A percentile compares a stretch with the other conserved stretches of the same genome.
Conservation (phyloP, 768 basidiomycete genomes). For the Tricholoma flavovirens region DNA sequence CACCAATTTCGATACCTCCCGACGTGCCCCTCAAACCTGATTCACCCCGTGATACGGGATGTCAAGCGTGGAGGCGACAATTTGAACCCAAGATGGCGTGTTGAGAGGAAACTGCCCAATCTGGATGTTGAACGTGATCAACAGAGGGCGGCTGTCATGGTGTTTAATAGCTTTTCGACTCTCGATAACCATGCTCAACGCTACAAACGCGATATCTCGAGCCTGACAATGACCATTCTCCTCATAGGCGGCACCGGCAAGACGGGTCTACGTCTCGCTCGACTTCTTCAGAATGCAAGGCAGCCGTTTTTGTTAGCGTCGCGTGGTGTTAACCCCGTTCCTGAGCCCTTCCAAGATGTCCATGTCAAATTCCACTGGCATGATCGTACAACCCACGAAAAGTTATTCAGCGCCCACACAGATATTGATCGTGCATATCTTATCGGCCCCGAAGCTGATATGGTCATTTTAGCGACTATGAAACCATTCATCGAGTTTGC, state of each 20-base stretch:
- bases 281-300: conserved; percentile 17
- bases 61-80: no score
- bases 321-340: conserved; percentile 15
- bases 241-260: conserved; percentile 32
- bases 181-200: no score
- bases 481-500: conserved; percentile 31
- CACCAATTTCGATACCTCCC: no score
- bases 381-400: conserved; percentile 23
- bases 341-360: conserved; percentile 22
- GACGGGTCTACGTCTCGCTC: conserved; percentile 23
- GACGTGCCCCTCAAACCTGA: no score
- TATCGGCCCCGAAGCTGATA: background rate
- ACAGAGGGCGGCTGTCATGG: no score
- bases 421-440: conserved; percentile 17
- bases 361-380: conserved; percentile 29
- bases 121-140: no score
- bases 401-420: conserved; percentile 20
- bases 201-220: no score
- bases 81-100: no score
- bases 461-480: conserved; percentile 15
- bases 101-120: no score
- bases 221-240: conserved; percentile 25
- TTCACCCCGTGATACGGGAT: no score
- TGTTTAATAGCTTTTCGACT: no score
- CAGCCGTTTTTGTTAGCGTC: conserved; percentile 23